A percentile compares a stretch with the other conserved stretches of the same genome.
phyloP scores from a whole-genome alignment of 352 stramenopile genomes.

The Pythium brassicae region DNA sequence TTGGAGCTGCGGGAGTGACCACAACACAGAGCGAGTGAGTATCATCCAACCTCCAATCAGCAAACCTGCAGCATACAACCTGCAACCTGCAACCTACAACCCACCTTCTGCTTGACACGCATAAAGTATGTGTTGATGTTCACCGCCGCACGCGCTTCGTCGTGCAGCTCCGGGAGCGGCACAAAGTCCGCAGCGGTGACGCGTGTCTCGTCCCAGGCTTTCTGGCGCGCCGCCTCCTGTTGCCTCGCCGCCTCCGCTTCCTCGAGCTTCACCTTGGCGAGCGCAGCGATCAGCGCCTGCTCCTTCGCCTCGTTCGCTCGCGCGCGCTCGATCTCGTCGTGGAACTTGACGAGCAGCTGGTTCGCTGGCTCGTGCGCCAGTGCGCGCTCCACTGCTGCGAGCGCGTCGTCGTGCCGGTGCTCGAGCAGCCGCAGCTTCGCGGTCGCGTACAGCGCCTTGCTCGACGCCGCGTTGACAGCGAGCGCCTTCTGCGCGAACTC shows the following conservation, averaged over 20 bases:
- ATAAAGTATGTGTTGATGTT: constrained; percentile 63
- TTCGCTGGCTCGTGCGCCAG: constrained; percentile 40
- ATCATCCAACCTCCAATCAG: neutral
- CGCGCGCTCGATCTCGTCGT: constrained; percentile 36
- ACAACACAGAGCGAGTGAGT: neutral
- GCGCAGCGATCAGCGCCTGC: constrained; percentile 25
- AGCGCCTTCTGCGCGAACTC: constrained; percentile 62
- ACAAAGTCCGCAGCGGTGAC: constrained; percentile 30
- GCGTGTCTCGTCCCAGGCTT: constrained; percentile 29
- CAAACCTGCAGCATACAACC: neutral
- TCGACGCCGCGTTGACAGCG: constrained; percentile 30
- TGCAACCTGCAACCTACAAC: constrained; percentile 1
- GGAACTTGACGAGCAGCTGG: constrained; percentile 39
- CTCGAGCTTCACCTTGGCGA: constrained; percentile 37
- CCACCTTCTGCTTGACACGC: constrained; percentile 52
- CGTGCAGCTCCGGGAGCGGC: constrained; percentile 49
- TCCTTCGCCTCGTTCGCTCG: constrained; percentile 23
- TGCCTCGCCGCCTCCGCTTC: constrained; percentile 19
- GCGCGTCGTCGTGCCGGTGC: constrained; percentile 46
- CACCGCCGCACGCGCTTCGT: constrained; percentile 48
- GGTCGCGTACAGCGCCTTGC: constrained; percentile 71
- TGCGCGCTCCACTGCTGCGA: constrained; percentile 30
- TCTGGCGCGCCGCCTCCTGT: constrained; percentile 34
- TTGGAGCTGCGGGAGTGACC: constrained; percentile 21
- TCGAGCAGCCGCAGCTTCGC: constrained; percentile 65